phyloP scores from a whole-genome alignment of 179 eudicot genomes.

The Dionaea muscipula region DNA sequence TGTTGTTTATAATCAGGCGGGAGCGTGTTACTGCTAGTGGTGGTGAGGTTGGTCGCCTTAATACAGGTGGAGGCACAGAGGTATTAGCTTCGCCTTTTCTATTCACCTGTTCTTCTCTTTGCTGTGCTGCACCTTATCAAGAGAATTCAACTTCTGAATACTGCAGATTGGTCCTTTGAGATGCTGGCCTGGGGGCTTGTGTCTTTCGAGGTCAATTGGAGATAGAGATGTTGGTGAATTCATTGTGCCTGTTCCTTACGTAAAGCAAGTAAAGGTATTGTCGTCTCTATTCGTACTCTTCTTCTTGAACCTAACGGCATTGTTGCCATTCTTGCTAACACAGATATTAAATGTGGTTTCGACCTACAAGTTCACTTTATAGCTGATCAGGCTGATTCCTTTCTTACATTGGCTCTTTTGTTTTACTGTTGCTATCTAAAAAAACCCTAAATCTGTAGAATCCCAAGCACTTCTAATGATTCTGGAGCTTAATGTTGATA shows the following conservation, averaged over 20 bases:
- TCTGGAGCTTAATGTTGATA: no score
- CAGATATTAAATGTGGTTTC: no score
- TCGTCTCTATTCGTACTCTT: background rate
- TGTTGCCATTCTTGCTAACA: background rate
- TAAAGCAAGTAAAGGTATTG: constrained; percentile 78
- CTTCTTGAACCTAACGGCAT: background rate
- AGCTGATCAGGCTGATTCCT: no score
- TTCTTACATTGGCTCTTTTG: no score
- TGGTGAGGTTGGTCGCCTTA: constrained; percentile 85
- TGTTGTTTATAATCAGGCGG: constrained; percentile 32
- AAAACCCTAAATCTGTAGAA: background rate
- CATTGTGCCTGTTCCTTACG: constrained; percentile 73
- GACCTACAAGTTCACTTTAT: no score
- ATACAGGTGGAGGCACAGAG: constrained; percentile 60
- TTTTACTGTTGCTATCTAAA: background rate
- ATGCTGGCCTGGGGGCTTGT: constrained; percentile 95
- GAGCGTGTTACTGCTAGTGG: constrained; percentile 74
- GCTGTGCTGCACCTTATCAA: background rate
- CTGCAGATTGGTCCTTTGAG: constrained; percentile 76
- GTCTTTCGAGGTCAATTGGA: constrained; percentile 85
- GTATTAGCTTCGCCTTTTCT: constrained; percentile 12
- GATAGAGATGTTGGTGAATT: constrained; percentile 90
- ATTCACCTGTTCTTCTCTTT: background rate
- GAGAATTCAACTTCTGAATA: background rate
- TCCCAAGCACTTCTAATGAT: background rate